A percentile compares a stretch with the other conserved stretches of the same genome.
Evolutionary conservation across 176 grass and related monocot species (phyloP).

Genomic region (Cymbopogon citratus): DNA sequence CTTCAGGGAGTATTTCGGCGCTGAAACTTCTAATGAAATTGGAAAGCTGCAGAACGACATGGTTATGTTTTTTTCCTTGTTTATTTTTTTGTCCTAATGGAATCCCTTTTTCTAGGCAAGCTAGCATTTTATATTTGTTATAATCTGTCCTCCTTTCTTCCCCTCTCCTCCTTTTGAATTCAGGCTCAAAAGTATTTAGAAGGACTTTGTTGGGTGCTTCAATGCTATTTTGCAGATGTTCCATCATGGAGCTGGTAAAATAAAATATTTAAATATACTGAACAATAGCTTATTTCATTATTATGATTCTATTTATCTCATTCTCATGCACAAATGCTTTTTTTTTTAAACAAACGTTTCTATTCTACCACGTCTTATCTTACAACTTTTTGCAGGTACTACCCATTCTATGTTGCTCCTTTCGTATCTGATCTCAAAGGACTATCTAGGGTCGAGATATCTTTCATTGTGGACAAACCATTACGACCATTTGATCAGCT

Average conservation of each 20-base stretch:
- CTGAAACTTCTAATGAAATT: conserved; percentile 34
- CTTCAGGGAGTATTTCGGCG: conserved; percentile 43
- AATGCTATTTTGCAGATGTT: too few species aligned
- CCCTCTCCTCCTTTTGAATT: too few species aligned
- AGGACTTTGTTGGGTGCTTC: too few species aligned
- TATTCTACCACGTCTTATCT: neutral
- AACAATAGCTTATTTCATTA: conserved; percentile 1
- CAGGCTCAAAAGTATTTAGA: too few species aligned
- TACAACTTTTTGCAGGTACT: conserved; percentile 41
- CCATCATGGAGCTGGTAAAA: conserved; percentile 36
- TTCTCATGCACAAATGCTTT: neutral
- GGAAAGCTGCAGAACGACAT: conserved; percentile 29
- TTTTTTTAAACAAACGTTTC: neutral
- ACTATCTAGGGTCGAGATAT: conserved; percentile 32
- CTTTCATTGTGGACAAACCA: conserved; percentile 36
- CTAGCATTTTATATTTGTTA: neutral
- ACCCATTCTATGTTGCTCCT: conserved; percentile 50
- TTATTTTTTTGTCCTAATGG: conserved; percentile 17
- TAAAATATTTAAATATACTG: neutral
- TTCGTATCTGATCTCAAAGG: conserved; percentile 56
- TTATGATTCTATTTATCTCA: neutral
- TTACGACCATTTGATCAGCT: conserved; percentile 62
- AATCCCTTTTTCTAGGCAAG: neutral
- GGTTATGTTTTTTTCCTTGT: conserved; percentile 34
- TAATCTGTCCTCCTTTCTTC: neutral